phyloP scores from a whole-genome alignment of 2,329 filamentous ascomycete genomes.

The Colletotrichum liriopes region DNA sequence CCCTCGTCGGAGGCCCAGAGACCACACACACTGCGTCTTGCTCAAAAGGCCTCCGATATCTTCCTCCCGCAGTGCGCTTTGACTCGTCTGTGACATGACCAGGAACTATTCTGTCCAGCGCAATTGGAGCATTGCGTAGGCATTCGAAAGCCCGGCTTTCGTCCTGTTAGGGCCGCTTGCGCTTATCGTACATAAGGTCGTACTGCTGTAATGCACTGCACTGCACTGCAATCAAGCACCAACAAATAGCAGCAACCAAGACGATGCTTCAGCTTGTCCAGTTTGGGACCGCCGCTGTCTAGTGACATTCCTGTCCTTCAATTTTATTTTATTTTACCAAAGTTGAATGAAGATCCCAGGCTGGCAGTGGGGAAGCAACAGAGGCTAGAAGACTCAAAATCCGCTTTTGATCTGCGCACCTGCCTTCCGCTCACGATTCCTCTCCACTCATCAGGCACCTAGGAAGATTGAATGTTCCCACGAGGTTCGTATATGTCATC shows the following conservation, averaged over 20 bases:
- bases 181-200: not conserved
- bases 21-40: conserved; percentile 2
- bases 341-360: conserved; percentile 10
- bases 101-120: conserved; percentile 12
- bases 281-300: not conserved
- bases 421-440: conserved; percentile 34
- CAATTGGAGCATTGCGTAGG: not conserved
- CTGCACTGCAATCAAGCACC: not conserved
- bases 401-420: conserved; percentile 42
- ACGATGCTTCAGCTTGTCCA: not conserved
- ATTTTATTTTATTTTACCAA: not conserved
- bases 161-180: conserved; percentile 6
- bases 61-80: conserved; percentile 34
- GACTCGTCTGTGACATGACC: conserved; percentile 30
- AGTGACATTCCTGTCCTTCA: conserved; percentile 15
- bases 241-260: not conserved
- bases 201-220: not conserved
- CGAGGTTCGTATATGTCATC: conserved; percentile 16
- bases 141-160: conserved; percentile 22
- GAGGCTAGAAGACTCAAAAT: conserved; percentile 27
- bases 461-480: not conserved
- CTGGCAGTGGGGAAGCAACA: conserved; percentile 26
- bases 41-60: not conserved
- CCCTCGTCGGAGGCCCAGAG: not conserved
- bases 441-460: conserved; percentile 31